Base-by-base conservation (phyloP, 441 rosid genomes). In the Erodium moschatum region DNA sequence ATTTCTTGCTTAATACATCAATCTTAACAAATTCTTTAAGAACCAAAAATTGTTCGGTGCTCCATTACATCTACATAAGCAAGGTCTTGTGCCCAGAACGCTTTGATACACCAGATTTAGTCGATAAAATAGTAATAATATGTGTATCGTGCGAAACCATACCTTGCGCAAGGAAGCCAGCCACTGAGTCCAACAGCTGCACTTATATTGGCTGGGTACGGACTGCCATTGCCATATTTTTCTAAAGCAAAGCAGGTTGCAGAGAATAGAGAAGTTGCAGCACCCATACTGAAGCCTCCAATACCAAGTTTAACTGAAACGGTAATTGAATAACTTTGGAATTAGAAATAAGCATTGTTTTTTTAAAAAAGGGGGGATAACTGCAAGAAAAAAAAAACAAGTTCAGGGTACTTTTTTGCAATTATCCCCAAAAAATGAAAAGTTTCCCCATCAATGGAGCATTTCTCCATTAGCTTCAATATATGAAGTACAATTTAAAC, bases 271-370 rank as follows among this genome's bases (percentile, higher is more conserved):
- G 89, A 84, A 4, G 72, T 77, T 68, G 89, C 85, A 62, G 84
- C 84, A 72, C 89, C 89, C 85, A 85, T 83, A 42, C 89, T 85
- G 77, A 85, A 85, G 74, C 89, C 89, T 65, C 86, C 89, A 16
- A 85, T 77, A 19, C 84, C 86, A 65, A 85, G 79, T 77, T 77
- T 81, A 72, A 85, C 86, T 85, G 81, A 76, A 65, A 56, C 67
- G 64, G 74, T 66, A 74, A 58, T 24, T 24, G 4, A 56, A 56
- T 7, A 56, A 56, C 62, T 56, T 20, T 56, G 62, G 10, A 56
- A 56, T 24, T 16, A 56, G 62, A 56, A 56, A 8, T 18, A 8
- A 2, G 12, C 27, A 56, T 56, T 16, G 11, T 54, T 7, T 54
- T n/a, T n/a, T n/a, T n/a, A n/a, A n/a, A n/a, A n/a, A n/a, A n/a